Conservation (phyloP, 768 basidiomycete species). For the Hygrocybe punicea region DNA sequence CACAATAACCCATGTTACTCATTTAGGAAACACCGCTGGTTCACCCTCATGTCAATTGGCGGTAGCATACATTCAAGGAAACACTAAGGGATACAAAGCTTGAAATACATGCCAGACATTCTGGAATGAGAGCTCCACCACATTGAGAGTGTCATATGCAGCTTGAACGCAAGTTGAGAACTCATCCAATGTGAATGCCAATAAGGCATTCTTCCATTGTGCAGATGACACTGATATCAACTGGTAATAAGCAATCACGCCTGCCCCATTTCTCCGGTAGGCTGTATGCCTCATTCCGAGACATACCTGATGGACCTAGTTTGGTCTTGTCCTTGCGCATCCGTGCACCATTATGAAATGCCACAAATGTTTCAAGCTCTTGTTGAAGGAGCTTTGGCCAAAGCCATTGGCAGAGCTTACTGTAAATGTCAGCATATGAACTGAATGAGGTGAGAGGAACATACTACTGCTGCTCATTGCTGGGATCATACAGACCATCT, state of each 20-base stretch:
- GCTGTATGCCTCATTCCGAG: slow-evolving; percentile 18
- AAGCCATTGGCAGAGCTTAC: slow-evolving; percentile 28
- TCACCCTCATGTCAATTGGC: too few relatives aligned
- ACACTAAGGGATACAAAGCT: too few relatives aligned
- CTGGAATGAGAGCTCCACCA: slow-evolving; percentile 11
- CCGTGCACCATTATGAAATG: slow-evolving; percentile 16
- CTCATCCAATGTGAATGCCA: slow-evolving; percentile 18
- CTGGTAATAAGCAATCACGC: slow-evolving; percentile 18
- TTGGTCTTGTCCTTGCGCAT: slow-evolving; percentile 18
- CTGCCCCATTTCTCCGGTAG: slow-evolving; percentile 17
- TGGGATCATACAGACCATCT: slow-evolving; percentile 17
- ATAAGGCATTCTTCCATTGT: slow-evolving; percentile 20
- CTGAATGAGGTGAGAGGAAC: neutral
- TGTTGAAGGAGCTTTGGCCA: slow-evolving; percentile 27
- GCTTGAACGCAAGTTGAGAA: slow-evolving; percentile 14
- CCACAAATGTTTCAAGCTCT: slow-evolving; percentile 17
- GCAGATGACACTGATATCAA: slow-evolving; percentile 17
- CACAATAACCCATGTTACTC: too few relatives aligned
- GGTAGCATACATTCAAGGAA: too few relatives aligned
- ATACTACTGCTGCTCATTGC: slow-evolving; percentile 6
- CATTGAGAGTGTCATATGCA: slow-evolving; percentile 11
- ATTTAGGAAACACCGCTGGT: too few relatives aligned
- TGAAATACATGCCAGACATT: slow-evolving; percentile 23
- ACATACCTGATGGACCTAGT: slow-evolving; percentile 20
- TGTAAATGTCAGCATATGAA: slow-evolving; percentile 2